Evolutionary conservation across 2,329 filamentous ascomycete species (phyloP).

Genomic region (Penicillium sp.): DNA sequence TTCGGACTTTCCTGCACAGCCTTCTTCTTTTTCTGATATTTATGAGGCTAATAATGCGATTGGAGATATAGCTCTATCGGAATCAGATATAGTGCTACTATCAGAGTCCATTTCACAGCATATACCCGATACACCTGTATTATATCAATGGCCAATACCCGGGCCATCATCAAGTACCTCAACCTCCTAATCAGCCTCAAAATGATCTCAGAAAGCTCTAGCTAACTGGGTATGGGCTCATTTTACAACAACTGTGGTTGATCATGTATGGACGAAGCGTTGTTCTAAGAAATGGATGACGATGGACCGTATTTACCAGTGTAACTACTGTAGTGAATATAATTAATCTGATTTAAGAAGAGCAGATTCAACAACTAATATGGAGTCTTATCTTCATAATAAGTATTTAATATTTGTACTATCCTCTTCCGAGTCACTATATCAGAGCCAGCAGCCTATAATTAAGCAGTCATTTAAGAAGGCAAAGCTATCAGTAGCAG

Average conservation of each 20-base stretch:
- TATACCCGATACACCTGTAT: background rate
- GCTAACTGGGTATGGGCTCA: background rate
- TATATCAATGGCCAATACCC: background rate
- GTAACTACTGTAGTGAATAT: background rate
- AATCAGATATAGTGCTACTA: background rate
- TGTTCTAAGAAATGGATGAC: background rate
- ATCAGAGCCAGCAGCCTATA: background rate
- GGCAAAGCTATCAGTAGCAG: background rate
- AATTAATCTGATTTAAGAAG: background rate
- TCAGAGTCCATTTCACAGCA: background rate
- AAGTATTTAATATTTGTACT: background rate
- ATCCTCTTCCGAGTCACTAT: too few species aligned
- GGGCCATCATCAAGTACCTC: too few species aligned
- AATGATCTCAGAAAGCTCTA: background rate
- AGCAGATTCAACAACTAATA: background rate
- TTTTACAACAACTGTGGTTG: background rate
- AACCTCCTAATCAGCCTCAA: background rate
- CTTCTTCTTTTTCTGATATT: too few species aligned
- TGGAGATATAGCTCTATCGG: too few species aligned
- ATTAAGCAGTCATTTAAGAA: background rate
- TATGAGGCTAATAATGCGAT: too few species aligned
- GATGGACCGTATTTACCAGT: background rate
- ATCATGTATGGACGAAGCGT: background rate
- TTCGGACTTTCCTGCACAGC: background rate
- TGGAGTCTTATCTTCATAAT: background rate